phyloP scores from a whole-genome alignment of 352 stramenopile species.

The Halophytophthora polymorphica region DNA sequence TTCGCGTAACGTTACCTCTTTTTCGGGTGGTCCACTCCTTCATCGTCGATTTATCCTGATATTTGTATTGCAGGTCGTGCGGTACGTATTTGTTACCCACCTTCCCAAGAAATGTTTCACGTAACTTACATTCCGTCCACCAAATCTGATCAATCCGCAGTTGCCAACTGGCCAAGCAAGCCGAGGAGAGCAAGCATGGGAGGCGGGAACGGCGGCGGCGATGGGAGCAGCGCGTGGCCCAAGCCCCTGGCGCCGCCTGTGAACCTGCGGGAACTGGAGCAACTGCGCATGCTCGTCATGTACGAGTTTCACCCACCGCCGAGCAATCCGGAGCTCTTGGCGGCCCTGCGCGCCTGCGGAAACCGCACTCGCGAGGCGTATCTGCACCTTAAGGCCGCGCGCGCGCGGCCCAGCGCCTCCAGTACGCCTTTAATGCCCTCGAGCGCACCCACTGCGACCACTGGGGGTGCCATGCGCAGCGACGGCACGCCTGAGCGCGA shows the following conservation, averaged over 20 bases:
- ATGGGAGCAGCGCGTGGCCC: slow-evolving; percentile 14
- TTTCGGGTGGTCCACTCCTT: too few relatives aligned
- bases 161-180: too few relatives aligned
- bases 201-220: not conserved
- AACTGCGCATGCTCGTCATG: slow-evolving; percentile 51
- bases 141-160: too few relatives aligned
- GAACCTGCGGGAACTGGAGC: slow-evolving; percentile 50
- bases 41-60: too few relatives aligned
- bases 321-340: slow-evolving; percentile 41
- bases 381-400: slow-evolving; percentile 42
- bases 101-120: too few relatives aligned
- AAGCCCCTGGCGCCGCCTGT: slow-evolving; percentile 14
- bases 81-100: too few relatives aligned
- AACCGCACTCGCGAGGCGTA: slow-evolving; percentile 51
- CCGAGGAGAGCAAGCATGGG: not conserved
- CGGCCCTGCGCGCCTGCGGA: slow-evolving; percentile 37
- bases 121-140: too few relatives aligned
- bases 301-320: slow-evolving; percentile 59
- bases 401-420: slow-evolving; percentile 2
- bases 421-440: slow-evolving; percentile 4
- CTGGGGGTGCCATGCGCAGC: not conserved
- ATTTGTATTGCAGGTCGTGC: too few relatives aligned
- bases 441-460: slow-evolving; percentile 8
- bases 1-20: too few relatives aligned
- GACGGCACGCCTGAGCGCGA: slow-evolving; percentile 16